These are phyloP conservation scores for Phytophthora cryptogea DNA, from an alignment of 352 stramenopile species.

Conservation along the genomic window DNA sequence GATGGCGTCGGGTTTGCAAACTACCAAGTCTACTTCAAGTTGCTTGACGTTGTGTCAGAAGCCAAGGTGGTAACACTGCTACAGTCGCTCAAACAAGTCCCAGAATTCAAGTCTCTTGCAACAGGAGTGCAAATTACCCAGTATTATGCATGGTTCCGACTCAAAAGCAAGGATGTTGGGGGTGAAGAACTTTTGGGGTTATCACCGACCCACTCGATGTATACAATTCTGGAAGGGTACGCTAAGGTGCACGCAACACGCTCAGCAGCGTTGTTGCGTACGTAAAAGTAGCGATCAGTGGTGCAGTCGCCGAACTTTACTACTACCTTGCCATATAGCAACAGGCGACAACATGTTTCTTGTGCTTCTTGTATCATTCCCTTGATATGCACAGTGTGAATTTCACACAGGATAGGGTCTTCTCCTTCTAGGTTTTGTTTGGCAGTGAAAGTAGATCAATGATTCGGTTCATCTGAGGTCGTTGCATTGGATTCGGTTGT, in stretches of 20 bases:
- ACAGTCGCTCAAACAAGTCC: neutral
- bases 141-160: neutral
- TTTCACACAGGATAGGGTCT: no score
- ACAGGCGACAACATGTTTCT: no score
- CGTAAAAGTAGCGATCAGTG: no score
- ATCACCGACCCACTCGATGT: neutral
- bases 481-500: slow-evolving; percentile 57
- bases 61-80: neutral
- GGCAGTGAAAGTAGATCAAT: slow-evolving; percentile 47
- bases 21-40: neutral
- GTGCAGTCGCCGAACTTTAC: no score
- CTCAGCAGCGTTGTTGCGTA: no score
- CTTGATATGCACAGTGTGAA: no score
- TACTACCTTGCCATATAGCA: no score
- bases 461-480: slow-evolving; percentile 63
- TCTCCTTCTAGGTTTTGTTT: neutral
- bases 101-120: neutral
- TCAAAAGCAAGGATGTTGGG: neutral
- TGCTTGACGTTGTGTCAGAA: neutral
- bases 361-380: no score
- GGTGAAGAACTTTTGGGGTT: neutral
- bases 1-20: neutral
- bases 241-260: no score
- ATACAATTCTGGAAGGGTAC: no score
- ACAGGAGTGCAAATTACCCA: neutral